Conservation (phyloP, 2,329 filamentous ascomycete genomes). For the Exophiala lecanii-corni region DNA sequence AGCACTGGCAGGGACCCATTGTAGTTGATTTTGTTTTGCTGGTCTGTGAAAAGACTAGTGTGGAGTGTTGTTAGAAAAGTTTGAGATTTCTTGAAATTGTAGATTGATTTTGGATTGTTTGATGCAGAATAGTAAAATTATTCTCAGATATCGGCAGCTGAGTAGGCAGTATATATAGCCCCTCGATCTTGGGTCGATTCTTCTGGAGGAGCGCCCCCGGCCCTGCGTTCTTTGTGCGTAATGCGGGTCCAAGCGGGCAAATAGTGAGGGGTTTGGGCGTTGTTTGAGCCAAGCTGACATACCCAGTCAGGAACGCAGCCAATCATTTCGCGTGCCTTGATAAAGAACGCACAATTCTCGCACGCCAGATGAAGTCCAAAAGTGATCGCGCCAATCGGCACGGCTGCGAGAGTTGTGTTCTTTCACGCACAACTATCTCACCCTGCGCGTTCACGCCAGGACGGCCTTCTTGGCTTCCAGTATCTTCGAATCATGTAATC, state of each 20-base stretch:
- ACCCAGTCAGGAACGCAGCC: not conserved
- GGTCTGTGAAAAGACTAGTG: not conserved
- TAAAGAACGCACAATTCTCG: not conserved
- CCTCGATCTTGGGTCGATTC: not conserved
- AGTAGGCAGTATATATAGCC: no score
- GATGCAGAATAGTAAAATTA: no score
- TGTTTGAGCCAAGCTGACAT: not conserved
- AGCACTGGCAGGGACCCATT: slow-evolving; percentile 5
- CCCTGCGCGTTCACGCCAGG: no score
- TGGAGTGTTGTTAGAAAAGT: not conserved
- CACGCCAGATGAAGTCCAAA: no score
- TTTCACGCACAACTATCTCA: not conserved
- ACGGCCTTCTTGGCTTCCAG: no score
- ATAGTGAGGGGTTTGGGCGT: not conserved
- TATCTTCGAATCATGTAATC: no score
- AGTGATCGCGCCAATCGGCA: no score
- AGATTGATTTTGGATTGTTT: not conserved
- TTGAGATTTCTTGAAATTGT: not conserved
- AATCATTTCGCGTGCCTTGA: not conserved
- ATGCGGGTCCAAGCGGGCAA: not conserved
- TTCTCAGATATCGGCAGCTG: no score
- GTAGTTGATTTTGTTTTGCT: not conserved
- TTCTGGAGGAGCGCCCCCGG: not conserved
- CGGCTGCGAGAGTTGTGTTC: no score
- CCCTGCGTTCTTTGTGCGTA: slow-evolving; percentile 3